phyloP scores from a whole-genome alignment of 345 rosid species.

The Gossypium australe region DNA sequence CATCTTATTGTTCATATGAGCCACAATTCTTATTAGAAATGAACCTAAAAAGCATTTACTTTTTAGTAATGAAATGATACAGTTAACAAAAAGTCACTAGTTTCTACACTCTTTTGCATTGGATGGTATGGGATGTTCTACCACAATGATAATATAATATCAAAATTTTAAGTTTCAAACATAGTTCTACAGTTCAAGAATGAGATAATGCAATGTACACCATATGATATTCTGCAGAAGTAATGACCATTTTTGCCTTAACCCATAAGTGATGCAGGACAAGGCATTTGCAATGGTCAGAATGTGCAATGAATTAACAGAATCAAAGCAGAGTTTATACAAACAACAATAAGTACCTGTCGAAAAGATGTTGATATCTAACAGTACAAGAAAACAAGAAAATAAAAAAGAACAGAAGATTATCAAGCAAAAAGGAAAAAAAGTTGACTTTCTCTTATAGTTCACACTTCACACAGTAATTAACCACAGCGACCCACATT shows the following conservation, averaged over 20 bases:
- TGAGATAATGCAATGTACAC: not conserved
- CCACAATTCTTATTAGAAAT: not conserved
- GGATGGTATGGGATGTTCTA: not conserved
- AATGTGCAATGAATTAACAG: not conserved
- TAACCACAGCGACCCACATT: not conserved
- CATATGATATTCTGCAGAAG: not conserved
- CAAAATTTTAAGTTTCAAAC: not conserved
- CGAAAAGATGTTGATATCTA: not conserved
- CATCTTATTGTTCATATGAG: not conserved
- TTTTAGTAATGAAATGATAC: not conserved
- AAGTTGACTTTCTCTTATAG: not conserved
- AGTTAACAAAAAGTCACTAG: not conserved
- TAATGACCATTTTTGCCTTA: not conserved
- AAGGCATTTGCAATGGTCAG: not conserved
- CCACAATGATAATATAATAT: not conserved
- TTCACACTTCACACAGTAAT: not conserved
- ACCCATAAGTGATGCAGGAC: not conserved
- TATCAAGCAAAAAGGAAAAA: not conserved
- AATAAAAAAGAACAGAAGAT: not conserved
- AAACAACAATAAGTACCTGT: not conserved
- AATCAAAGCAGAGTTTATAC: not conserved
- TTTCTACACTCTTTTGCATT: too few species aligned
- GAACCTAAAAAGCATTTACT: not conserved
- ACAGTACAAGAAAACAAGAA: not conserved
- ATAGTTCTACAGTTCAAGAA: not conserved